Evolutionary conservation across 2,329 filamentous ascomycete genomes (phyloP).

Genomic region (Cladosporium sp.): DNA sequence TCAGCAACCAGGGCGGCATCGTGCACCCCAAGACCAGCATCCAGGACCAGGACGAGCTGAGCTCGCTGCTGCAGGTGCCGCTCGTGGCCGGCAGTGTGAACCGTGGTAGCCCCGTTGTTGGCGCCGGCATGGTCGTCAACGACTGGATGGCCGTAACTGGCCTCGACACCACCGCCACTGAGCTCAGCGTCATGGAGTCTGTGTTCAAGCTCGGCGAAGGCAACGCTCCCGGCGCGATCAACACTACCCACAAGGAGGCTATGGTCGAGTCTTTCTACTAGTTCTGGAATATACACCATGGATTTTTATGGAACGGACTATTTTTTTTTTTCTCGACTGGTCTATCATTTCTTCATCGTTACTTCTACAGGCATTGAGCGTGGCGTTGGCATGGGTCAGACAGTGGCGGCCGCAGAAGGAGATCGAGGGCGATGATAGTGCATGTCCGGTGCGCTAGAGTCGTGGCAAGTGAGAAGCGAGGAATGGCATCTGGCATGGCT

Average conservation of each 20-base stretch:
- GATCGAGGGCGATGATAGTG: background rate
- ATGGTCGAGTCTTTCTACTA: constrained; percentile 99
- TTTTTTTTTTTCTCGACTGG: background rate
- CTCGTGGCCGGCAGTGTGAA: constrained; percentile 94
- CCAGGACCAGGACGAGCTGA: constrained; percentile 97
- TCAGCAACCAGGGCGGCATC: constrained; percentile 93
- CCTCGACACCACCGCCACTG: constrained; percentile 93
- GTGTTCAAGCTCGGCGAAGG: constrained; percentile 90
- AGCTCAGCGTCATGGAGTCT: constrained; percentile 92
- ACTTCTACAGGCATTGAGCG: constrained; percentile 11
- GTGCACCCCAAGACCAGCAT: constrained; percentile 97
- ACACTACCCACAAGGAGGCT: constrained; percentile 87
- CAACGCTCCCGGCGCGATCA: constrained; percentile 73
- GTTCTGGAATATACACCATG: background rate
- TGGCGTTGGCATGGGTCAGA: constrained; percentile 7
- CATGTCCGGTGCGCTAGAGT: background rate
- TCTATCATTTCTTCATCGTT: background rate
- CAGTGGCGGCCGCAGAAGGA: background rate
- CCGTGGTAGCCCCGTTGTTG: constrained; percentile 89
- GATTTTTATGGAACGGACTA: background rate
- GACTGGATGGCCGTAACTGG: constrained; percentile 98
- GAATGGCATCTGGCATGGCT: background rate
- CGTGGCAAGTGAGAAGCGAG: background rate
- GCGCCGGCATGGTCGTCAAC: constrained; percentile 94
- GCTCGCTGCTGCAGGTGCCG: constrained; percentile 88